Conservation (phyloP, 257 asterid species). For the Nyctanthes arbortristis region DNA sequence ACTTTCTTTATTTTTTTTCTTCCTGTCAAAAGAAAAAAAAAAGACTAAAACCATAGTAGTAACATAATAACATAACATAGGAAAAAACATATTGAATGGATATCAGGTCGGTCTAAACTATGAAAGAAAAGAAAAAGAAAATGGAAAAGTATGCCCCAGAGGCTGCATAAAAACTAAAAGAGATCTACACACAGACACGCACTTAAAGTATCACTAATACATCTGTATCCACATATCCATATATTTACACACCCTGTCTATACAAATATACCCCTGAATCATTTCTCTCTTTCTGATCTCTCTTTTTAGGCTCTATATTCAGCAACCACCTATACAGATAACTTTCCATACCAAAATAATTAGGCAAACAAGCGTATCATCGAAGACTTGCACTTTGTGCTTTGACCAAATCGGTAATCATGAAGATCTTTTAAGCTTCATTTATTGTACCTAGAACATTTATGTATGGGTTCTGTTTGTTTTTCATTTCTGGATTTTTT, state of each 20-base stretch:
- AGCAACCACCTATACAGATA: slow-evolving; percentile 34
- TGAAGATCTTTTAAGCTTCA: slow-evolving; percentile 41
- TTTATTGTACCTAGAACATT: slow-evolving; percentile 30
- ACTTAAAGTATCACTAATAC: not conserved
- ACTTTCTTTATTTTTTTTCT: too few species aligned
- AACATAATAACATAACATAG: too few species aligned
- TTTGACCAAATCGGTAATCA: slow-evolving; percentile 50
- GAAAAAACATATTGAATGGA: too few species aligned
- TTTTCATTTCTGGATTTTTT: not conserved
- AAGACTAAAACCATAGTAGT: too few species aligned
- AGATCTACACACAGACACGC: not conserved
- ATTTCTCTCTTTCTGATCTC: slow-evolving; percentile 27
- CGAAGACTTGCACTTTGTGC: slow-evolving; percentile 35
- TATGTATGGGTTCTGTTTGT: slow-evolving; percentile 28
- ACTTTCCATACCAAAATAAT: slow-evolving; percentile 22
- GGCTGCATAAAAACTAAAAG: not conserved
- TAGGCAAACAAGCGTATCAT: slow-evolving; percentile 23
- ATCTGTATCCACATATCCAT: slow-evolving; percentile 16
- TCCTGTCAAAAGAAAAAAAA: too few species aligned
- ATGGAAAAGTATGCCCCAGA: slow-evolving; percentile 4
- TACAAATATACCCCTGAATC: slow-evolving; percentile 37
- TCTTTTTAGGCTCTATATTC: slow-evolving; percentile 26
- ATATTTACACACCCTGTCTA: slow-evolving; percentile 27
- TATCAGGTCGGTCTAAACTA: slow-evolving; percentile 26
- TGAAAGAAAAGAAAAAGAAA: not conserved